Base-by-base conservation (phyloP, 257 asterid species). In the Penstemon newberryi region DNA sequence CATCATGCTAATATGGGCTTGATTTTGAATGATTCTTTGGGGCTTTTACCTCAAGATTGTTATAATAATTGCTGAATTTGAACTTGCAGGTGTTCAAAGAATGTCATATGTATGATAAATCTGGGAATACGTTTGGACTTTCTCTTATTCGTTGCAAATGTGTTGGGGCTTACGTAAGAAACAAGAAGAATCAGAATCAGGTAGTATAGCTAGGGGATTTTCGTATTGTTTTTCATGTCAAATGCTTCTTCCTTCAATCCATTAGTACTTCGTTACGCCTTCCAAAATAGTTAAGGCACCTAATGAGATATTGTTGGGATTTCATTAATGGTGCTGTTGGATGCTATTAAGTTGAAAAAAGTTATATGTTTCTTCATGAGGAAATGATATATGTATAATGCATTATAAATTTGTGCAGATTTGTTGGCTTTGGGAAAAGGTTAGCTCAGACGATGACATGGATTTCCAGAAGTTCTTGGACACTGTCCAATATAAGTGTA, bases 401-500 rank as follows among this genome's bases (percentile, higher is more conserved):
- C 61, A 70, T 11, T 73, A 53, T 76, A 59, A 61, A 40, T 59
- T 47, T 65, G 15, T 63, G 74, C 78, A 94, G 99, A 89, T 94
- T 56, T 91, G 97, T 87, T 94, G 99, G 99, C 69, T 81, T 12
- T 94, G 95, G 96, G 86, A 86, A 77, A 94, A 94, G 83, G 89
- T 87, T 55, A 72, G 71, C 66, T 94, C 96, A 42, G 83, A 89
- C 54, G 84, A 86, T 49, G 97, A 89, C 82, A 84, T 56, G 69
- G 95, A 85, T 12, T 94, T 91, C 77, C 99, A 94, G 81, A 89
- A 84, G 69, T 91, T 94, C 82, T 80, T 94, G 86, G 99, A 94
- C 43, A 91, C 80, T 12, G 97, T 94, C 73, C 99, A 94, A 66
- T 94, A 94, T 58, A 94, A 83, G 66, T 86, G 86, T 33, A 94